Base-by-base conservation (phyloP, 371 early-diverging fungal species). In the Rhizomucor miehei region DNA sequence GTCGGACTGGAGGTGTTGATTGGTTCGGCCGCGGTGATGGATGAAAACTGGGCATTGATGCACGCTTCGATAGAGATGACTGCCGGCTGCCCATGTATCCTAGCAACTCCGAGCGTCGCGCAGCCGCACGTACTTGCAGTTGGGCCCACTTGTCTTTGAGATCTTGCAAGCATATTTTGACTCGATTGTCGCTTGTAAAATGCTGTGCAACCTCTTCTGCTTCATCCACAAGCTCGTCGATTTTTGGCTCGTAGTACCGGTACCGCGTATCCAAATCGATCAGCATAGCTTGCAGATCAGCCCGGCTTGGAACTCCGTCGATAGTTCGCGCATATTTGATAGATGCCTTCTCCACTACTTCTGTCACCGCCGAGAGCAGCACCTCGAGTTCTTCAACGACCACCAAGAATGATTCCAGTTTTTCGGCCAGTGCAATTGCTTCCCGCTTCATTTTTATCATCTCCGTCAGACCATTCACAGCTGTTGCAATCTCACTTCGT, bases 251-350 rank as follows among this genome's bases (percentile, higher is more conserved):
- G 56, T 76, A 78, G 41, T 81, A 73, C 8, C 74, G 71, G 53
- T 79, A 81, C 9, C 82, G 66, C 0, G 80, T 78, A 40, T 79
- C 79, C 16, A 82, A 57, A 48, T 83, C 84, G 48, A 81, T 81
- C 46, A 74, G 56, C 48, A 82, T 53, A 2, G 80, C 75, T 44
- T 82, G 79, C 9, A 85, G 57, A 52, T 81, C 84, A 13, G 78
- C 69, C 1, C 73, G 73, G 20, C 65, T 66, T 36, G 67, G 69
- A 17, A 47, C 46, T 19, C 73, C 64, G 14, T 73, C 72, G 1
- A 63, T 62, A 0, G 60, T 56, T 35, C 67, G 59, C 13, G 72
- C 71, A 48, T 63, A 53, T 1, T 61, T 54, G 6, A 74, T 68
- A 6, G 76, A 63, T 2, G 75, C 71, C 20, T 65, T 63, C 11